phyloP scores from a whole-genome alignment of 2,329 filamentous ascomycete genomes.

The Cercospora janseana region DNA sequence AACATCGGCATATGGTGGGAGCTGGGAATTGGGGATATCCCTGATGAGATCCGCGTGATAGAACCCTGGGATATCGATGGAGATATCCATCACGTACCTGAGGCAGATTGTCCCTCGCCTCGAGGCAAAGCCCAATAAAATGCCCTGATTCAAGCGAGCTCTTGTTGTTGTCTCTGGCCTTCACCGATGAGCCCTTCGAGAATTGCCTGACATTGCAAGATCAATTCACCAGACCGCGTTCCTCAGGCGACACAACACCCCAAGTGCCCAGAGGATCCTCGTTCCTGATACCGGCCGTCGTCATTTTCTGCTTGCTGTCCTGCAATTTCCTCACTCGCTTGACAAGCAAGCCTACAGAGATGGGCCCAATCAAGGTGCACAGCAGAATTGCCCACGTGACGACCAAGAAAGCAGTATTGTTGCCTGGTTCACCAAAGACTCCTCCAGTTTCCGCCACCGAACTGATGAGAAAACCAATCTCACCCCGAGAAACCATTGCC shows the following conservation, averaged over 20 bases:
- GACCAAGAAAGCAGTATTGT: conserved; percentile 51
- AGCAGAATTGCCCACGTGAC: conserved; percentile 56
- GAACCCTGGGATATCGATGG: not conserved
- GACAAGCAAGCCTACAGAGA: conserved; percentile 53
- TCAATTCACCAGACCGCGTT: not conserved
- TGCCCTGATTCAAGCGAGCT: too few species aligned
- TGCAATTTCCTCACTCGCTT: conserved; percentile 47
- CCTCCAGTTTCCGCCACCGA: conserved; percentile 60
- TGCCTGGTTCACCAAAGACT: conserved; percentile 42
- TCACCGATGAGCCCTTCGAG: too few species aligned
- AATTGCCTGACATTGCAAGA: too few species aligned
- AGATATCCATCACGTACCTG: too few species aligned
- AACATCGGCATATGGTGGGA: too few species aligned
- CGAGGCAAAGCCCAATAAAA: too few species aligned
- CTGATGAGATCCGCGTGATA: too few species aligned
- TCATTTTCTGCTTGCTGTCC: conserved; percentile 14
- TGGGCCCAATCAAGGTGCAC: conserved; percentile 56
- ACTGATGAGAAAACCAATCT: conserved; percentile 76
- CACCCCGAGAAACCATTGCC: conserved; percentile 73
- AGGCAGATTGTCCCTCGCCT: too few species aligned
- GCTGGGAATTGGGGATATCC: too few species aligned
- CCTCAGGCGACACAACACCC: not conserved
- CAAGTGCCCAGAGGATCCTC: conserved; percentile 20
- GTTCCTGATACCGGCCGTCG: conserved; percentile 3
- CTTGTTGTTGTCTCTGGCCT: too few species aligned